A percentile compares a stretch with the other conserved stretches of the same genome.
Conservation (phyloP, 2,329 filamentous ascomycete genomes). For the Cladobotryum protrusum region DNA sequence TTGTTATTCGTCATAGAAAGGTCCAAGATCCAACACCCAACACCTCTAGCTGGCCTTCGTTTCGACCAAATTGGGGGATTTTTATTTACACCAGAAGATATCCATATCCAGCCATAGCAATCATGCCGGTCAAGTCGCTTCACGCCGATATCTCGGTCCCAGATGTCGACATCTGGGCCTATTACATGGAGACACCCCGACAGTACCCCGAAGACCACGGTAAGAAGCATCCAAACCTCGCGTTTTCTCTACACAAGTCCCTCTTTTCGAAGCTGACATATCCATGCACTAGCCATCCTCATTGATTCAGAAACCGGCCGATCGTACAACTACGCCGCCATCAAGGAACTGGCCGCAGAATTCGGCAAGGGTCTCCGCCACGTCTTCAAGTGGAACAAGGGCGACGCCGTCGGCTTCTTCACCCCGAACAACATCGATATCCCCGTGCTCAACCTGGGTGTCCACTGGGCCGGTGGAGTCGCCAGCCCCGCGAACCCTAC, state of each 20-base stretch:
- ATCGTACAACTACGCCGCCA: conserved; percentile 63
- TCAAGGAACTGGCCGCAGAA: conserved; percentile 59
- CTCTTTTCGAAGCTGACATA: neutral
- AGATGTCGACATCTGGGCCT: conserved; percentile 68
- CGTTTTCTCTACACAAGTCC: too few species aligned
- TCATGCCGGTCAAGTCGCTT: conserved; percentile 67
- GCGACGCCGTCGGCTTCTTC: conserved; percentile 77
- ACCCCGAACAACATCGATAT: conserved; percentile 84
- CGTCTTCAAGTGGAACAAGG: conserved; percentile 70
- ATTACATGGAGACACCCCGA: conserved; percentile 66
- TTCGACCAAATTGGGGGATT: too few species aligned
- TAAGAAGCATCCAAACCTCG: too few species aligned
- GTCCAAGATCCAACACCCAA: too few species aligned
- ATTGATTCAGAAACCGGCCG: conserved; percentile 64
- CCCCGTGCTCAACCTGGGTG: conserved; percentile 68
- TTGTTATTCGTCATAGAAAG: too few species aligned
- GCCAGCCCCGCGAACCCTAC: conserved; percentile 82
- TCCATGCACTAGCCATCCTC: conserved; percentile 57
- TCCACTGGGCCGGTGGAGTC: conserved; percentile 76
- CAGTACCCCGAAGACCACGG: conserved; percentile 69
- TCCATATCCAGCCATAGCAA: neutral
- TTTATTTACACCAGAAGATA: too few species aligned
- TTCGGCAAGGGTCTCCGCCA: conserved; percentile 77
- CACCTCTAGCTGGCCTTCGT: too few species aligned
- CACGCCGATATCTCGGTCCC: conserved; percentile 65